A percentile compares a stretch with the other conserved stretches of the same genome.
phyloP scores from a whole-genome alignment of 192 early-diverging fungal species.

The Entomortierella parvispora region DNA sequence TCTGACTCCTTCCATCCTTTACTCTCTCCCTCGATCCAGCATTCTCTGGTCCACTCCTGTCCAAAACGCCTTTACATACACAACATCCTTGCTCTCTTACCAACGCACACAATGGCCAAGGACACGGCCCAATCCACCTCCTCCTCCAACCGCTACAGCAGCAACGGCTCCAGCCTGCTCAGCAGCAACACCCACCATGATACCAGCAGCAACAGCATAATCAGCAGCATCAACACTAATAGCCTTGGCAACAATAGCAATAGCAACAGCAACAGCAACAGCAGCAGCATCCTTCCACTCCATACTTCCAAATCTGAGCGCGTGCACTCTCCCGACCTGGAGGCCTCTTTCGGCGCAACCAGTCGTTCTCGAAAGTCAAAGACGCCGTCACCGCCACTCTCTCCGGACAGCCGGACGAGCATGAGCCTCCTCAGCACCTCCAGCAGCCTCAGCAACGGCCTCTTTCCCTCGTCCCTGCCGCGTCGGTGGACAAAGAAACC shows the following conservation, averaged over 20 bases:
- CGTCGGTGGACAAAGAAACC: slow-evolving; percentile 15
- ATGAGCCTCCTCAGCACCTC: background rate
- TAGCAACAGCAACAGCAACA: background rate
- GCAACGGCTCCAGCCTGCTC: slow-evolving; percentile 6
- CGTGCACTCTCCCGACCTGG: slow-evolving; percentile 19
- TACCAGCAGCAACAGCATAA: slow-evolving; percentile 3
- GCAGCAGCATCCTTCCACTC: background rate
- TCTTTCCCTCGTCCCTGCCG: background rate
- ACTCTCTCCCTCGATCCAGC: background rate
- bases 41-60: background rate
- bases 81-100: background rate
- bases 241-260: slow-evolving; percentile 8
- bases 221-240: background rate
- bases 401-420: background rate
- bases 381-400: slow-evolving; percentile 24
- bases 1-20: background rate
- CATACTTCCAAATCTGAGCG: slow-evolving; percentile 1
- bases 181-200: background rate
- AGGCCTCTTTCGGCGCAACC: slow-evolving; percentile 2
- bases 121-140: slow-evolving; percentile 24
- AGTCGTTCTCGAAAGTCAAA: slow-evolving; percentile 15
- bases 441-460: background rate
- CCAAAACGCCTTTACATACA: background rate
- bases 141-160: slow-evolving; percentile 35
- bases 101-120: slow-evolving; percentile 3